Evolutionary conservation across 2,329 filamentous ascomycete species (phyloP).

Genomic region (Fusarium sp.): DNA sequence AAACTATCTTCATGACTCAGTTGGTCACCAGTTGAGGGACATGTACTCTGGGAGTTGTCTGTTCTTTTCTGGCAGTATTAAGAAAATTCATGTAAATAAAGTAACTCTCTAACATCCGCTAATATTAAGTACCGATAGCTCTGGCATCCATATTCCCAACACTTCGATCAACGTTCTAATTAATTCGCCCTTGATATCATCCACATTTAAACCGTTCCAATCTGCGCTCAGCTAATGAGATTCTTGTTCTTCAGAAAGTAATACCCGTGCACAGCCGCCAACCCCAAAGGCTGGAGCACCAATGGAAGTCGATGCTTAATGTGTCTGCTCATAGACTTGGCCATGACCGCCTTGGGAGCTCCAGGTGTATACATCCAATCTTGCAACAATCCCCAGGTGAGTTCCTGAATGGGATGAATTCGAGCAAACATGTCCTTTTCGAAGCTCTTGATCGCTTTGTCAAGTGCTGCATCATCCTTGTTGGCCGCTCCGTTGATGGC

Average conservation of each 20-base stretch:
- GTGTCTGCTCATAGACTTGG: constrained; percentile 46
- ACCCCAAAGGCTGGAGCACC: constrained; percentile 45
- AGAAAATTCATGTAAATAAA: not conserved
- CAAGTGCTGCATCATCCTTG: constrained; percentile 40
- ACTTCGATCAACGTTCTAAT: not conserved
- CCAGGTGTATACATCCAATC: constrained; percentile 59
- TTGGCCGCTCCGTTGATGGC: constrained; percentile 49
- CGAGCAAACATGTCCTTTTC: constrained; percentile 53
- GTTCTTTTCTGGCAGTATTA: not conserved
- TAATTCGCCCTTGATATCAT: not conserved
- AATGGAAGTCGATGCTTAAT: constrained; percentile 44
- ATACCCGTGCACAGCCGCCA: constrained; percentile 42
- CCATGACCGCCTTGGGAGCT: constrained; percentile 55
- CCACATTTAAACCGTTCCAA: not conserved
- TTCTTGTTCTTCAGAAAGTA: constrained; percentile 37
- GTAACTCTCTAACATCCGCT: constrained; percentile 24
- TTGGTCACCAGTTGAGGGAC: too few relatives aligned
- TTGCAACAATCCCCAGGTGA: constrained; percentile 56
- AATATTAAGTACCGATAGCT: not conserved
- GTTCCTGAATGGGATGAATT: constrained; percentile 48
- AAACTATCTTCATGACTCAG: too few relatives aligned
- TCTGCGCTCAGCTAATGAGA: constrained; percentile 6
- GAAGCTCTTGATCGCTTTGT: constrained; percentile 47
- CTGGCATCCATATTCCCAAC: not conserved
- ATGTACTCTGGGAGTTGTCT: not conserved